phyloP scores from a whole-genome alignment of 2,329 filamentous ascomycete species.

The Orbilia javanica region DNA sequence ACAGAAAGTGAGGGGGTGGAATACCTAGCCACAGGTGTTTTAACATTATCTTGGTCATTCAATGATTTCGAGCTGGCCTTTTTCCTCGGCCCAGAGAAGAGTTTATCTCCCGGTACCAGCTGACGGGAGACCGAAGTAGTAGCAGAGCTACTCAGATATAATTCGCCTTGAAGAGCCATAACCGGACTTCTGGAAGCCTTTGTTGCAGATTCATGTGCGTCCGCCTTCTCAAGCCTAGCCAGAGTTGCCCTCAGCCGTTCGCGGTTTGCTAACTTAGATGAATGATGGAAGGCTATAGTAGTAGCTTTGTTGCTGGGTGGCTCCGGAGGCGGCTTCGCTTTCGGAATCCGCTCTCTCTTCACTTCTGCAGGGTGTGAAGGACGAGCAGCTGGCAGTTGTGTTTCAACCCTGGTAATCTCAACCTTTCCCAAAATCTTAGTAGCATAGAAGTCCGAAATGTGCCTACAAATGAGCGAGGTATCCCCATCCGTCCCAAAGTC shows the following conservation, averaged over 20 bases:
- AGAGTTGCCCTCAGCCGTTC: not conserved
- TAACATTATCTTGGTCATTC: not conserved
- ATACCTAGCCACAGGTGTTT: not conserved
- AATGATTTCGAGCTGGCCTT: constrained; percentile 1
- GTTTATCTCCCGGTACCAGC: not conserved
- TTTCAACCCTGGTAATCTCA: not conserved
- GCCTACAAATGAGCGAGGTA: not conserved
- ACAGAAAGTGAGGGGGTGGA: not conserved
- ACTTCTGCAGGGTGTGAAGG: not conserved
- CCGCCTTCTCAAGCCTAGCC: not conserved
- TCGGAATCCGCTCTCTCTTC: not conserved
- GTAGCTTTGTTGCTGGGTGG: not conserved
- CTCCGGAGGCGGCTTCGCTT: not conserved
- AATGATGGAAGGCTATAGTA: too few relatives aligned
- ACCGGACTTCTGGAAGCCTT: not conserved
- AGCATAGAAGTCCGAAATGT: constrained; percentile 49
- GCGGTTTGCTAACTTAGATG: not conserved
- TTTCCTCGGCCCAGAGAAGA: not conserved
- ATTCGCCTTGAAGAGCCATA: not conserved
- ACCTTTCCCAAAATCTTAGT: not conserved
- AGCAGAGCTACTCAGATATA: not conserved
- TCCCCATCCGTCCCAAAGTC: not conserved
- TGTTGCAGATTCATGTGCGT: not conserved
- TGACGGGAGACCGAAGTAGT: not conserved
- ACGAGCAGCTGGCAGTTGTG: not conserved